phyloP scores from a whole-genome alignment of 1,139 yeast genomes.

The Insectozyma bohioensis region DNA sequence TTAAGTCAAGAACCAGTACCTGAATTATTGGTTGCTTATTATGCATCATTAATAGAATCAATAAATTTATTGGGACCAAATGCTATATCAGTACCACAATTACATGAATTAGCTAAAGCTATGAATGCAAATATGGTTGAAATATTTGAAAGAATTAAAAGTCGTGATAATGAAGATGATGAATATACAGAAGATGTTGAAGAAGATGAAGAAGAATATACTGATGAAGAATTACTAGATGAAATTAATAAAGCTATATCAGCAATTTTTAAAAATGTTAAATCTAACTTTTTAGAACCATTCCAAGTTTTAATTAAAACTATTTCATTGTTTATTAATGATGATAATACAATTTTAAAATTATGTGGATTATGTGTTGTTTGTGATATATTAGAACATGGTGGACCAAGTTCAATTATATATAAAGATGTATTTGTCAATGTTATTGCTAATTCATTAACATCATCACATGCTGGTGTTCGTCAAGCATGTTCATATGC shows the following conservation, averaged over 20 bases:
- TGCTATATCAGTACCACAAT: conserved; percentile 56
- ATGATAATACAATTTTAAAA: conserved; percentile 65
- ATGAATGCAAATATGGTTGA: conserved; percentile 64
- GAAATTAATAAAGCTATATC: conserved; percentile 79
- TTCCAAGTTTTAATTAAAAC: conserved; percentile 63
- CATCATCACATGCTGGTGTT: conserved; percentile 67
- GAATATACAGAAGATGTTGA: conserved; percentile 70
- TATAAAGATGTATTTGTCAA: conserved; percentile 65
- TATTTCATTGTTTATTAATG: conserved; percentile 54
- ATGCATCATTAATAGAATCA: conserved; percentile 69
- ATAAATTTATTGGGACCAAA: conserved; percentile 66
- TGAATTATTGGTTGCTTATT: conserved; percentile 78
- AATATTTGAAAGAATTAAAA: conserved; percentile 68
- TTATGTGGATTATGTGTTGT: conserved; percentile 80
- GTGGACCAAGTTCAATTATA: conserved; percentile 66
- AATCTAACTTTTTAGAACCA: conserved; percentile 58
- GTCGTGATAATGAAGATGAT: conserved; percentile 69
- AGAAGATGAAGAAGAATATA: conserved; percentile 81
- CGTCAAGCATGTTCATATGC: conserved; percentile 89
- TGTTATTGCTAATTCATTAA: conserved; percentile 63
- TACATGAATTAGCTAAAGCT: conserved; percentile 58
- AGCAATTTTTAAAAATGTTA: conserved; percentile 68
- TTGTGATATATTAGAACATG: conserved; percentile 77
- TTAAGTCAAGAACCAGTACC: conserved; percentile 79
- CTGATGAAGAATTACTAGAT: conserved; percentile 86